Evolutionary conservation across 129 eudicot species (phyloP), one percentile per base, ranked within the genome.

Genomic region (Escallonia herrerae): DNA sequence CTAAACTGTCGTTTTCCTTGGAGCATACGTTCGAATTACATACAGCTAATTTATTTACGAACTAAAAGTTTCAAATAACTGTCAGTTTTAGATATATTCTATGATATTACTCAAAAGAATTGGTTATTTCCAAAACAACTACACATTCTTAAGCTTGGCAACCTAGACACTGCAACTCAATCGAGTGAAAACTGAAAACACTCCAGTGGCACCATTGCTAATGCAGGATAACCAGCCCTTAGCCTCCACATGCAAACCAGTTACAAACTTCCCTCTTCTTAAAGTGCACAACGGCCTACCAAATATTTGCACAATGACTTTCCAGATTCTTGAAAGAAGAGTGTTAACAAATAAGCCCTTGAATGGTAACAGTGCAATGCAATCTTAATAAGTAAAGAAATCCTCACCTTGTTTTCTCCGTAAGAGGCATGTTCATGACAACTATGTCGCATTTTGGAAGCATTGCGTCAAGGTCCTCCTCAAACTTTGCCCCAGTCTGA

Each of bases 381-480:
- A 65, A 41, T 4, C 42, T 14, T 42, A 33, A 51, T 13, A 7
- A 65, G 33, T 22, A 22, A 22, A 1, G 38, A 62, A 40, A 43
- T 41, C 66, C 96, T 76, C 76, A 89, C 99, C 74, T 89, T 51
- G 99, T 94, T 82, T 94, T 94, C 72, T 94, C 99, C 0, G 99
- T 94, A 37, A 94, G 88, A 51, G 99, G 99, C 0, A 73, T 89
- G 56, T 94, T 94, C 72, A 89, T 80, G 55, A 94, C 99, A 74
- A 94, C 56, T 43, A 94, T 71, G 69, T 94, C 99, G 72, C 99
- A 94, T 75, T 94, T 94, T 0, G 97, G 90, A 48, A 94, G 97
- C 99, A 94, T 94, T 48, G 64, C 77, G 78, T 87, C 99, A 63
- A 94, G 85, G 84, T 94, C 93, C 73, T 89, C 99, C 82, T 89